Base-by-base conservation (phyloP, 148 eudicot genomes). In the Gaultheria prostrata region DNA sequence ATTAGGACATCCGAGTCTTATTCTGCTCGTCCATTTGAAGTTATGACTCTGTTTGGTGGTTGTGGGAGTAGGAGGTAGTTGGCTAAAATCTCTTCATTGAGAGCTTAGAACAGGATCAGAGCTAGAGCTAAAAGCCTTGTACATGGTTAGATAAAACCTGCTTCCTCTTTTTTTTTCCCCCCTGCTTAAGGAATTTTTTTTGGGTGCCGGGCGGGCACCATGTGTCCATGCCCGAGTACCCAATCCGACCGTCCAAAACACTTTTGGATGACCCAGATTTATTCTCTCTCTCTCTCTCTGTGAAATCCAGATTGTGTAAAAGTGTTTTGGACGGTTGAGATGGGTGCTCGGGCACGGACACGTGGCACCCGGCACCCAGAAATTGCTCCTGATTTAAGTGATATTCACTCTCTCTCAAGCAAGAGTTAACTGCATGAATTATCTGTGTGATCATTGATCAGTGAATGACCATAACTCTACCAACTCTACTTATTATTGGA, bases 61-160 rank as follows among this genome's bases (percentile, higher is more conserved):
- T 49, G 6, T 50, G 21, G 21, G 59, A 28, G 43, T 77, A 49
- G 61, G 80, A 77, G 5, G 80, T 49, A 12, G 56, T 77, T 26
- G 57, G 35, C 61, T 6, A 77, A 50, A 50, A 12, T 28, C 17
- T 76, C 2, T n/a, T 75, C 28, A n/a, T n/a, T 21, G 32, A 21
- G 48, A 46, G 56, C 51, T 45, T 24, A 72, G 20, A 46, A 75
- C 78, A 75, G 32, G 78, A 45, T 75, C 78, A 75, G 11, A 18
- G 39, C 26, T 72, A 74, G 28, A 45, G 32, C 53, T 76, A 48
- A 24, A 4, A 48, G 20, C 17, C 20, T 28, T 48, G 30, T 46
- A 51, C 61, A 30, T 26, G 12, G 15, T 51, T 17, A 33, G 30
- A 79, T 57, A 28, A 21, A 79, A 32, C 81, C 15, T 57, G 70